Percentiles rank a stretch among this genome's conserved stretches.
These are phyloP conservation scores for Carallia pectinifolia DNA, from an alignment of 345 rosid species.

Conservation along the genomic window DNA sequence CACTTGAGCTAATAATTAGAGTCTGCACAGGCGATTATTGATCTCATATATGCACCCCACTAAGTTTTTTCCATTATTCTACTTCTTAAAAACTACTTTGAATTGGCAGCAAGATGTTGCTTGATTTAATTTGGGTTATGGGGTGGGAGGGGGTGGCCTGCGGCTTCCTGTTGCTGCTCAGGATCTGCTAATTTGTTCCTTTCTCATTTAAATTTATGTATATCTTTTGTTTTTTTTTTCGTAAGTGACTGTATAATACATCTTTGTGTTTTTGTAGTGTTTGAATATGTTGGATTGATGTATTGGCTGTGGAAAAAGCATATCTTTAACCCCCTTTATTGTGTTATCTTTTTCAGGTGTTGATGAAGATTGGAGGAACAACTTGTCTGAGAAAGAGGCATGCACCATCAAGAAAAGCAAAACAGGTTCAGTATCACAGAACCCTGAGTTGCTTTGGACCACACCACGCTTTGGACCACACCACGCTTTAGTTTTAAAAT, in stretches of 20 bases:
- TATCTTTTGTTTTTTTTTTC: constrained; percentile 6
- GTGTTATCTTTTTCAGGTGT: constrained; percentile 60
- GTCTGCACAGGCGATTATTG: constrained; percentile 33
- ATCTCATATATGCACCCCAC: not conserved
- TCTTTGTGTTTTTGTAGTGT: constrained; percentile 31
- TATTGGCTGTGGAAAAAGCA: constrained; percentile 33
- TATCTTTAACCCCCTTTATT: constrained; percentile 61
- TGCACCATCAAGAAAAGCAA: constrained; percentile 81
- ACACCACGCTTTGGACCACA: constrained; percentile 34
- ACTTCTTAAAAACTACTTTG: constrained; percentile 14
- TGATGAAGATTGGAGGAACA: constrained; percentile 73
- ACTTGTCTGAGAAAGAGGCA: constrained; percentile 68
- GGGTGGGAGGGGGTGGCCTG: not conserved
- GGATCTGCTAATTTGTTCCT: constrained; percentile 43
- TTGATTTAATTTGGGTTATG: constrained; percentile 15
- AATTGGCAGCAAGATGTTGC: constrained; percentile 14
- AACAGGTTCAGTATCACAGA: constrained; percentile 62
- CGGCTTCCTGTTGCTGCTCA: constrained; percentile 28
- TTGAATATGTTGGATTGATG: constrained; percentile 39
- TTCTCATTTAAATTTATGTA: constrained; percentile 22
- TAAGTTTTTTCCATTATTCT: constrained; percentile 5
- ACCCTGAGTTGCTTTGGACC: constrained; percentile 34
- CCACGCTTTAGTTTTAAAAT: constrained; percentile 7
- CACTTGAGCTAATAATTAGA: no score
- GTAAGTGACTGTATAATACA: not conserved